Conservation (phyloP, 352 stramenopile species). For the Phytophthora nicotianae region DNA sequence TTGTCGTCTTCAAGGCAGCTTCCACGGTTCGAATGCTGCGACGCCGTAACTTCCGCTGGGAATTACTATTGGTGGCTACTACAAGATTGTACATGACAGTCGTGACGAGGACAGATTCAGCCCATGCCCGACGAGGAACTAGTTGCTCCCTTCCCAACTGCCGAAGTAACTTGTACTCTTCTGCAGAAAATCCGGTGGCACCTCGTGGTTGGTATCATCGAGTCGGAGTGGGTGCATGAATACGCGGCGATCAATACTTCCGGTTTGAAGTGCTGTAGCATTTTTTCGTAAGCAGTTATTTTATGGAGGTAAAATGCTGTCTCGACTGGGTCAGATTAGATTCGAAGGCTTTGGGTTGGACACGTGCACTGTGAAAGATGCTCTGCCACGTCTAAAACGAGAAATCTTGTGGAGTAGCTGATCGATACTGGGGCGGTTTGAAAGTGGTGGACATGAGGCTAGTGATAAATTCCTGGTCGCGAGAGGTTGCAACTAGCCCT, state of each 20-base stretch:
- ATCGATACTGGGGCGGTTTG: not conserved
- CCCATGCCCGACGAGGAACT: not conserved
- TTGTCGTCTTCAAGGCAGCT: not conserved
- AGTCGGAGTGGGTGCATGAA: not conserved
- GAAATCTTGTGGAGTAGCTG: not conserved
- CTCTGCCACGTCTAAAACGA: not conserved
- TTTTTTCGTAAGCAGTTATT: not conserved
- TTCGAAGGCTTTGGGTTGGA: not conserved
- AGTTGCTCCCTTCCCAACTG: not conserved
- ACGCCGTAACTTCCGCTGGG: not conserved
- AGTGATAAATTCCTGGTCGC: not conserved
- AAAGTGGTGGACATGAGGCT: not conserved
- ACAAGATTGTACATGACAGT: not conserved
- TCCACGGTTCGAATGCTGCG: not conserved
- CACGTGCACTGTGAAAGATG: not conserved
- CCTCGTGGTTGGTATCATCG: not conserved
- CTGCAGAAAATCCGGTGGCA: not conserved
- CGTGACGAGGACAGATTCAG: not conserved
- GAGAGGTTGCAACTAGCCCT: not conserved
- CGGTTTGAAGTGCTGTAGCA: not conserved
- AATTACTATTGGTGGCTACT: not conserved
- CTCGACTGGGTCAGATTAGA: not conserved
- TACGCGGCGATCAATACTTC: not conserved
- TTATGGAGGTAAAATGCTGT: not conserved
- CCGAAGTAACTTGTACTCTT: not conserved